Percentiles rank a stretch among this genome's conserved stretches.
phyloP scores from a whole-genome alignment of 2,329 filamentous ascomycete species.

The Fusarium armeniacum region DNA sequence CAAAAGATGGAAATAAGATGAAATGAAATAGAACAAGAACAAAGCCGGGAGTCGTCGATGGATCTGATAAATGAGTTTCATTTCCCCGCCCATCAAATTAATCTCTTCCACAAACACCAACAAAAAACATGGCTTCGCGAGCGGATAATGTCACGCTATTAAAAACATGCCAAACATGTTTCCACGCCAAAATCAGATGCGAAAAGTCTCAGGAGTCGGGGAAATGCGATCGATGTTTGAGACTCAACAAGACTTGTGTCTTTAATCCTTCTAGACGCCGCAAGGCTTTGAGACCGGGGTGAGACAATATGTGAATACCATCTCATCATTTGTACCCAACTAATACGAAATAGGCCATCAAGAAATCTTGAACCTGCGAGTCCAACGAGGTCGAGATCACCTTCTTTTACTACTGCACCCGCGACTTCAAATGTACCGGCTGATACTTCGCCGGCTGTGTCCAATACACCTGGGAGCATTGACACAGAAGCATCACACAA shows the following conservation, averaged over 20 bases:
- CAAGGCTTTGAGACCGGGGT: conserved; percentile 41
- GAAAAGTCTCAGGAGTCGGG: conserved; percentile 53
- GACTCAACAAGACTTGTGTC: conserved; percentile 52
- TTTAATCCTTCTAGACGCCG: conserved; percentile 52
- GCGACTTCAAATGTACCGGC: conserved; percentile 18
- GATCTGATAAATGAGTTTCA: conserved; percentile 19
- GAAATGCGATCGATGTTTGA: conserved; percentile 53
- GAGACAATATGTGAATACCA: neutral
- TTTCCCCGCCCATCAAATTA: conserved; percentile 21
- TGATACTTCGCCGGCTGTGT: conserved; percentile 9
- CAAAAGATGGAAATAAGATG: neutral
- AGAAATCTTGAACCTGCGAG: conserved; percentile 31
- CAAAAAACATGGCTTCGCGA: conserved; percentile 27
- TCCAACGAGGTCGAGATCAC: conserved; percentile 32
- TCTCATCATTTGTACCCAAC: neutral
- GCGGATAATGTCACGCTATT: conserved; percentile 33
- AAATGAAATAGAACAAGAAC: neutral
- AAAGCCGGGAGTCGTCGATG: conserved; percentile 1
- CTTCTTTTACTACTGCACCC: conserved; percentile 30
- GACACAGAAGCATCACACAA: conserved; percentile 39
- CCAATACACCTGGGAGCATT: conserved; percentile 24
- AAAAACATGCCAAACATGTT: conserved; percentile 55
- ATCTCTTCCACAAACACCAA: conserved; percentile 5
- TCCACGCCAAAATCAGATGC: conserved; percentile 55
- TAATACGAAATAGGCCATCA: conserved; percentile 17